Evolutionary conservation across 2,329 filamentous ascomycete genomes (phyloP).

Genomic region (Sodiomyces alkalinus): DNA sequence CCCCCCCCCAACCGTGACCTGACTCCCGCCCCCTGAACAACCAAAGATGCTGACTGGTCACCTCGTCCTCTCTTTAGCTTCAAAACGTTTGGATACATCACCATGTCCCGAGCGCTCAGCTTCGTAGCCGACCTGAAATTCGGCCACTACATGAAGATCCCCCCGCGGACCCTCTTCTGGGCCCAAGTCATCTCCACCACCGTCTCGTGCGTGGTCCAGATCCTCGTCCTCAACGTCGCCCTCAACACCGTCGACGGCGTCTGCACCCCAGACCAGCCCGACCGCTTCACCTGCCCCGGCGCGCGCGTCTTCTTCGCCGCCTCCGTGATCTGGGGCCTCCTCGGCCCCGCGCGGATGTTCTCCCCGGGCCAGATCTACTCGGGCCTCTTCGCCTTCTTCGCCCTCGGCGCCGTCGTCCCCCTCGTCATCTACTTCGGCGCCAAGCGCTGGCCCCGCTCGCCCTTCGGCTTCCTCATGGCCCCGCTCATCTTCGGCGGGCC

Average conservation of each 20-base stretch:
- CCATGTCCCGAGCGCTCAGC: constrained; percentile 48
- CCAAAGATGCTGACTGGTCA: constrained; percentile 8
- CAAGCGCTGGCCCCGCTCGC: constrained; percentile 34
- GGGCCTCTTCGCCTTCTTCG: constrained; percentile 43
- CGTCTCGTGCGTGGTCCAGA: constrained; percentile 51
- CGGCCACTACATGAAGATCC: constrained; percentile 60
- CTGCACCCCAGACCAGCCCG: constrained; percentile 40
- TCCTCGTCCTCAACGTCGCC: constrained; percentile 47
- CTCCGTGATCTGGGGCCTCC: constrained; percentile 52
- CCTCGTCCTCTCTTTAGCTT: too few species aligned
- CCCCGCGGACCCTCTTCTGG: constrained; percentile 51
- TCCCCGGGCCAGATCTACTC: constrained; percentile 47
- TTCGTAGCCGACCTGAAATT: constrained; percentile 55
- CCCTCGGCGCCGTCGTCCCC: constrained; percentile 36
- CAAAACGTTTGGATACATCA: constrained; percentile 48
- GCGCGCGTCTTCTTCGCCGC: constrained; percentile 51
- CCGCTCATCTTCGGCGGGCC: constrained; percentile 49
- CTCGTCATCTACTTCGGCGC: constrained; percentile 33
- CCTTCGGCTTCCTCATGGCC: constrained; percentile 38
- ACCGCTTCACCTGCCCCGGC: constrained; percentile 48
- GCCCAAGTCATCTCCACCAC: constrained; percentile 51
- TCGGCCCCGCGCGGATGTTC: constrained; percentile 49
- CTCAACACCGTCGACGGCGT: constrained; percentile 46
- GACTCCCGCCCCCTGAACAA: too few species aligned
- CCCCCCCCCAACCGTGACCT: too few species aligned